phyloP scores from a whole-genome alignment of 2,329 filamentous ascomycete species.

The Ceratocystis cubensis region DNA sequence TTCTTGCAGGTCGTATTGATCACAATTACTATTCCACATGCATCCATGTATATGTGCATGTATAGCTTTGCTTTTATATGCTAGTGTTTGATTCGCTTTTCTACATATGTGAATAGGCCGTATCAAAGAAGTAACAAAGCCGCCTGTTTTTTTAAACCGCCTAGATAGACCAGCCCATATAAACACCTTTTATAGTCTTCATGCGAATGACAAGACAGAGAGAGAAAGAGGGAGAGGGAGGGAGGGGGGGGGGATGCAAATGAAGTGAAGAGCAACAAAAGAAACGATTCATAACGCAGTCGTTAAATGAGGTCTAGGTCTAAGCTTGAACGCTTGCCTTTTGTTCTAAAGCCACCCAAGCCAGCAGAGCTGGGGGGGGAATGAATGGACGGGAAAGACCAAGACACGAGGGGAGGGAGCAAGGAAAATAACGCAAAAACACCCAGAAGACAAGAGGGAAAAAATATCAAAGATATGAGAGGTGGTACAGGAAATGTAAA shows the following conservation, averaged over 20 bases:
- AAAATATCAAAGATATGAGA: constrained; percentile 14
- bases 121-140: background rate
- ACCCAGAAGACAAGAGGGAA: constrained; percentile 7
- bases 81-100: background rate
- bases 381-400: background rate
- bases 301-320: constrained; percentile 2
- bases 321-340: background rate
- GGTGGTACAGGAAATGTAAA: background rate
- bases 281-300: constrained; percentile 4
- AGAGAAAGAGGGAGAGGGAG: background rate
- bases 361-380: background rate
- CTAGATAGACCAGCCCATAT: background rate
- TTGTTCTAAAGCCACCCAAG: background rate
- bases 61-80: background rate
- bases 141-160: background rate
- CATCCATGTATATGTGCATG: background rate
- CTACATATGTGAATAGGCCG: background rate
- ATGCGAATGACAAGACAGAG: background rate
- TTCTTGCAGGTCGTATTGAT: too few species aligned
- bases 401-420: background rate
- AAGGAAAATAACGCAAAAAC: constrained; percentile 8
- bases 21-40: background rate
- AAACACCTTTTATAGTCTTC: constrained; percentile 1
- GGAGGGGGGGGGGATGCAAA: background rate
- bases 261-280: background rate